These are phyloP conservation scores for Neurospora sp. DNA, from an alignment of 495 filamentous ascomycete species.

Conservation along the genomic window DNA sequence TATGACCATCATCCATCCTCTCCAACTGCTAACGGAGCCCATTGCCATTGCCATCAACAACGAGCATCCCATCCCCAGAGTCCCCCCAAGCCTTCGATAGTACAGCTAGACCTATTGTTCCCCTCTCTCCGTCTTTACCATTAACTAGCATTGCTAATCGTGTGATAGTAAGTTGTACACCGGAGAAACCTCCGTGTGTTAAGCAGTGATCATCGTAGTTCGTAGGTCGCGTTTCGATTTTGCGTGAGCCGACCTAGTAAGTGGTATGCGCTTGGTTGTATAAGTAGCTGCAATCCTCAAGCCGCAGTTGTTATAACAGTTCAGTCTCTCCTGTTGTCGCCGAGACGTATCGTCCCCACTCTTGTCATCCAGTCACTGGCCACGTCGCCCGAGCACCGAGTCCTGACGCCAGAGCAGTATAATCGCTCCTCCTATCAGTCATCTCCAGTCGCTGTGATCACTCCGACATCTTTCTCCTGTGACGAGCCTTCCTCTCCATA, in stretches of 20 bases:
- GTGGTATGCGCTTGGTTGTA: not conserved
- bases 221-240: not conserved
- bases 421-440: not conserved
- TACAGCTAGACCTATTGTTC: not conserved
- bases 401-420: not conserved
- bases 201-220: not conserved
- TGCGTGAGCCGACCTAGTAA: not conserved
- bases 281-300: not conserved
- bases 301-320: not conserved
- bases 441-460: not conserved
- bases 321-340: not conserved
- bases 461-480: not conserved
- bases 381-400: not conserved
- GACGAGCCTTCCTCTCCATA: not conserved
- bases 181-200: not conserved
- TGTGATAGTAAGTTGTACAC: not conserved
- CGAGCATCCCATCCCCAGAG: not conserved
- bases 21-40: not conserved
- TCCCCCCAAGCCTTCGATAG: not conserved
- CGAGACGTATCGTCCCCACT: not conserved
- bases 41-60: not conserved
- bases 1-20: not conserved
- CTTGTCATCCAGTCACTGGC: not conserved
- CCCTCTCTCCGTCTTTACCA: not conserved
- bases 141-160: not conserved